These are phyloP conservation scores for Novymonas esmeraldas DNA, from an alignment of 208 protist species.

Conservation along the genomic window DNA sequence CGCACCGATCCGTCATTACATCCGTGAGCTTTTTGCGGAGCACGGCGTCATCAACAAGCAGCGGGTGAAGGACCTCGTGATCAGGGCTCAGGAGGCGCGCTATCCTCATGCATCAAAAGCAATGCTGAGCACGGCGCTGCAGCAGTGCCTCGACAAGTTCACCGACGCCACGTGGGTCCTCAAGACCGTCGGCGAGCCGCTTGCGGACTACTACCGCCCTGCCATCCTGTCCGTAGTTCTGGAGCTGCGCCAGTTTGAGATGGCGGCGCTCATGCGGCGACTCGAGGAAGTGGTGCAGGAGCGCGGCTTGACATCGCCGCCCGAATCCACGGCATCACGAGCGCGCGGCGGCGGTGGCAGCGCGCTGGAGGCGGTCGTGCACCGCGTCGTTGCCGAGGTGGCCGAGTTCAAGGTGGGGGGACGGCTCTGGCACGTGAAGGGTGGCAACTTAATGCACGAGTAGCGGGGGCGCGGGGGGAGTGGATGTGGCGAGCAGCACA, in stretches of 20 bases:
- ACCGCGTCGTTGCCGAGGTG: slow-evolving; percentile 75
- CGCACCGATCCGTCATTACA: slow-evolving; percentile 60
- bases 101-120: slow-evolving; percentile 75
- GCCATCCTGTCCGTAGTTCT: slow-evolving; percentile 63
- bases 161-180: slow-evolving; percentile 84
- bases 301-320: slow-evolving; percentile 11
- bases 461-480: not conserved
- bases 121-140: slow-evolving; percentile 77
- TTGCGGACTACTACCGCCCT: slow-evolving; percentile 74
- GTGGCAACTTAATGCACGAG: slow-evolving; percentile 47
- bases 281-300: slow-evolving; percentile 29
- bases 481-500: not conserved
- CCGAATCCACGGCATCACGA: slow-evolving; percentile 22
- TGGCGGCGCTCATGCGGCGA: slow-evolving; percentile 34
- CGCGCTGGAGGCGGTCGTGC: slow-evolving; percentile 35
- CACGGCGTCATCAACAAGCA: slow-evolving; percentile 86
- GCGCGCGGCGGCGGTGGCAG: not conserved
- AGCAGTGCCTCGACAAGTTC: slow-evolving; percentile 74
- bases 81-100: slow-evolving; percentile 55
- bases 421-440: slow-evolving; percentile 82
- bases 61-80: slow-evolving; percentile 79
- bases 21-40: slow-evolving; percentile 74
- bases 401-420: slow-evolving; percentile 66
- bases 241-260: slow-evolving; percentile 72
- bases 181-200: slow-evolving; percentile 59